Base-by-base conservation (phyloP, 768 basidiomycete species). In the Hericium erinaceus region DNA sequence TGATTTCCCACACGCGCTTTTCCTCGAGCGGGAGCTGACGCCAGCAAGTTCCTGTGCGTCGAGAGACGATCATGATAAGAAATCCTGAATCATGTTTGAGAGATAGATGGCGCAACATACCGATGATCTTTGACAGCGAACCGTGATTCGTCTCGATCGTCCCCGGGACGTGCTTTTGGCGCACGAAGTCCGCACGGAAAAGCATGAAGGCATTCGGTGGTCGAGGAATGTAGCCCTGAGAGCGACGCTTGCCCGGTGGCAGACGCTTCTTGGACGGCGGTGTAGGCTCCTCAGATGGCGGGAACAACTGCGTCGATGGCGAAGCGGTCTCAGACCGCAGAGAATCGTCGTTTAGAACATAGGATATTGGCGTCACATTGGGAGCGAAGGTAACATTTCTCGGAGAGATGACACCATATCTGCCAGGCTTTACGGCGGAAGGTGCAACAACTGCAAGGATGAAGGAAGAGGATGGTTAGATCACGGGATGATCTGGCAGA, bases 1-100 rank as follows among this genome's bases (percentile, higher is more conserved):
- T 79, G 38, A 78, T 70, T 65, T 89, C 86, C 89, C 89, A 91
- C 16, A 81, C 73, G 4, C 77, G 77, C 65, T 85, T 87, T 68
- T 91, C 85, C 15, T 84, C 80, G 16, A 82, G 76, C 0, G 87
- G 84, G 3, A 91, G 79, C 0, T 82, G 69, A 24, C 83, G 79
- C 89, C 89, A 91, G 62, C 75, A 77, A 56, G 77, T 77, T 8
- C 76, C 73, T 74, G 58, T 16, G 2, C 16, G 37, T 28, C 18
- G 20, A 24, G 48, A 15, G 48, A 13, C 38, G 55, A 53, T 26
- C 9, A 18, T 50, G 22, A 2, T 20, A 40, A 18, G 16, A 22
- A 38, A 33, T 33, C 7, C 7, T 33, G 33, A 33, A 33, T 10
- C 33, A 33, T 10, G 33, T 33, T 33, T 33, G 33, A 33, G 9